Conservation (phyloP, 495 filamentous ascomycete species). For the Neurospora tetrasperma region DNA sequence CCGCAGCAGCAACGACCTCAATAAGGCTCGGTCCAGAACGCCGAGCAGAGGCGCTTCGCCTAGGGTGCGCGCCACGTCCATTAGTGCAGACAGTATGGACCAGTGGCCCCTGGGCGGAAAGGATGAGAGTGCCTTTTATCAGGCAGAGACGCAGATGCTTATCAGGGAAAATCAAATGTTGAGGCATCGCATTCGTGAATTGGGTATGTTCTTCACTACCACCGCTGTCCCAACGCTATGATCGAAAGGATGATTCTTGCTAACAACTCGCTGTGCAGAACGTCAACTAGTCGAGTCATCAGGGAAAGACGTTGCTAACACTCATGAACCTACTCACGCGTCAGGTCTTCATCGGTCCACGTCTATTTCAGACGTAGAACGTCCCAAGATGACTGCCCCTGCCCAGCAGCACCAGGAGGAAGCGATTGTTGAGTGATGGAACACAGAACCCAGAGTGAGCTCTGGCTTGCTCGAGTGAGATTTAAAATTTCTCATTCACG, state of each 20-base stretch:
- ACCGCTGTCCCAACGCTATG: too few species aligned
- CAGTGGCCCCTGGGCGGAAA: constrained; percentile 38
- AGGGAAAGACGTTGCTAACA: background rate
- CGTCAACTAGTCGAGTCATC: constrained; percentile 1
- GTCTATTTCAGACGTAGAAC: constrained; percentile 2
- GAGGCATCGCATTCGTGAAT: constrained; percentile 69
- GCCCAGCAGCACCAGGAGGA: background rate
- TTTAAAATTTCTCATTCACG: background rate
- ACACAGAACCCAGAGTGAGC: background rate
- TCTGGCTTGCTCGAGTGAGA: background rate
- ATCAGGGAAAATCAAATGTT: constrained; percentile 91
- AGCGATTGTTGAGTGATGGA: background rate
- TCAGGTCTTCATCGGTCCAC: constrained; percentile 2
- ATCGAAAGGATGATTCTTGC: background rate
- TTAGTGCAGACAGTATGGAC: constrained; percentile 41
- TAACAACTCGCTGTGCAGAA: background rate
- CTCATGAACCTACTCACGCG: constrained; percentile 1
- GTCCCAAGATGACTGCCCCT: background rate
- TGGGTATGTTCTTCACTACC: constrained; percentile 37
- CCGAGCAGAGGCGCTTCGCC: constrained; percentile 48
- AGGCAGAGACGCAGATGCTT: constrained; percentile 82
- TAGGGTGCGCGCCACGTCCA: constrained; percentile 42
- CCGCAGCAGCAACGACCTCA: constrained; percentile 35
- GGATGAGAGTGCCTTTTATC: constrained; percentile 81
- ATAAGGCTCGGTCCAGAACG: constrained; percentile 41